Evolutionary conservation across 78 protist genomes (phyloP).

Genomic region (Dictyostelium brefeldianum): DNA sequence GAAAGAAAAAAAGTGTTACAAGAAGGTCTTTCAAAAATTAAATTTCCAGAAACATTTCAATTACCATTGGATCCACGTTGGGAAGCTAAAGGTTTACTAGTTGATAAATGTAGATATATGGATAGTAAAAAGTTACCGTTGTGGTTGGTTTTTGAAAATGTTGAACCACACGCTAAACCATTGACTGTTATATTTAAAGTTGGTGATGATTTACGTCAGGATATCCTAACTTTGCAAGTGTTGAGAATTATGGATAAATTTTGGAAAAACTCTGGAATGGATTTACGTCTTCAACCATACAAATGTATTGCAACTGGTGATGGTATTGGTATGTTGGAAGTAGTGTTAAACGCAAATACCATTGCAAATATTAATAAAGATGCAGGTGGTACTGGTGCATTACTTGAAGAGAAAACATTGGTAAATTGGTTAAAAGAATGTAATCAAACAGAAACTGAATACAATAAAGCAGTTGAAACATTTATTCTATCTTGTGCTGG

Average conservation of each 20-base stretch:
- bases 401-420: slow-evolving; percentile 84
- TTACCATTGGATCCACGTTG: slow-evolving; percentile 86
- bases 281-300: slow-evolving; percentile 90
- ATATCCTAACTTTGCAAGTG: slow-evolving; percentile 95
- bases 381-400: slow-evolving; percentile 92
- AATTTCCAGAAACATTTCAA: slow-evolving; percentile 69
- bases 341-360: slow-evolving; percentile 92
- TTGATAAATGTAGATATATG: slow-evolving; percentile 93
- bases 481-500: slow-evolving; percentile 96
- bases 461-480: slow-evolving; percentile 85
- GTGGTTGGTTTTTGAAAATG: slow-evolving; percentile 91
- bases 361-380: slow-evolving; percentile 86
- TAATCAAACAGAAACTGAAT: slow-evolving; percentile 59
- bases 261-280: slow-evolving; percentile 91
- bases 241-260: slow-evolving; percentile 94
- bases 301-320: slow-evolving; percentile 90
- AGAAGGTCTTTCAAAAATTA: slow-evolving; percentile 48
- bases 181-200: slow-evolving; percentile 79
- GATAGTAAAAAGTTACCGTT: slow-evolving; percentile 93
- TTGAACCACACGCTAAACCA: slow-evolving; percentile 74
- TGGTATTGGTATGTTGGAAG: slow-evolving; percentile 93
- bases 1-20: slow-evolving; percentile 50
- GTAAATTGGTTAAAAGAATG: slow-evolving; percentile 85
- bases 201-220: slow-evolving; percentile 97
- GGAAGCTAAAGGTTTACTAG: slow-evolving; percentile 79